Evolutionary conservation across 192 early-diverging fungal genomes (phyloP).

Genomic region (Kappamyces sp.): DNA sequence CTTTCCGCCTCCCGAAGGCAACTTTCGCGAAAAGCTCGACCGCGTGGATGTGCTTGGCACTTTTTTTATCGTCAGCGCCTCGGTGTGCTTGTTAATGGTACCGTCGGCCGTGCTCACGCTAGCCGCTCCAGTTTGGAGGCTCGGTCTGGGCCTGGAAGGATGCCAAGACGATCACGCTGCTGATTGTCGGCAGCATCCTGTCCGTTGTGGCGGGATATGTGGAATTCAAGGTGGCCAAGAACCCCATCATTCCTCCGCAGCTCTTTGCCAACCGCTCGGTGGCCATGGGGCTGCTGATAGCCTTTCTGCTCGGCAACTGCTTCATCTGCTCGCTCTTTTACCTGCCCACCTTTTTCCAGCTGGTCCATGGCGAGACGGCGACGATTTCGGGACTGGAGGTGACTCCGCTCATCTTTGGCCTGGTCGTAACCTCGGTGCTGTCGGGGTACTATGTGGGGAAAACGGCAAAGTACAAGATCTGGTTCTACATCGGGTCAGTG

Average conservation of each 20-base stretch:
- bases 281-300: constrained; percentile 10
- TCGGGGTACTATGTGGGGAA: constrained; percentile 16
- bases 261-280: constrained; percentile 20
- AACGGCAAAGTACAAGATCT: constrained; percentile 23
- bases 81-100: constrained; percentile 55
- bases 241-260: constrained; percentile 25
- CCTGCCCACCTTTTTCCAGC: constrained; percentile 22
- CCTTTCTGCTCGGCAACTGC: constrained; percentile 12
- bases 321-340: constrained; percentile 13
- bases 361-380: constrained; percentile 24
- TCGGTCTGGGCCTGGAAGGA: constrained; percentile 57
- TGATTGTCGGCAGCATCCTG: constrained; percentile 13
- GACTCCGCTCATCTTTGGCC: constrained; percentile 27
- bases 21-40: constrained; percentile 48
- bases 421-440: constrained; percentile 15
- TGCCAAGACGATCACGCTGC: constrained; percentile 1
- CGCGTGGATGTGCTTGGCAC: constrained; percentile 67
- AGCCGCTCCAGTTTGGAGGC: constrained; percentile 68
- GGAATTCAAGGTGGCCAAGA: constrained; percentile 17
- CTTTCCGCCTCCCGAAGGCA: constrained; percentile 49
- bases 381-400: constrained; percentile 20
- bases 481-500: constrained; percentile 23
- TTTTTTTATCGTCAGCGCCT: constrained; percentile 39
- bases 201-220: constrained; percentile 13
- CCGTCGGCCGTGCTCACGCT: constrained; percentile 2